Conservation (phyloP, 2,329 filamentous ascomycete genomes). For the Moelleriella libera region DNA sequence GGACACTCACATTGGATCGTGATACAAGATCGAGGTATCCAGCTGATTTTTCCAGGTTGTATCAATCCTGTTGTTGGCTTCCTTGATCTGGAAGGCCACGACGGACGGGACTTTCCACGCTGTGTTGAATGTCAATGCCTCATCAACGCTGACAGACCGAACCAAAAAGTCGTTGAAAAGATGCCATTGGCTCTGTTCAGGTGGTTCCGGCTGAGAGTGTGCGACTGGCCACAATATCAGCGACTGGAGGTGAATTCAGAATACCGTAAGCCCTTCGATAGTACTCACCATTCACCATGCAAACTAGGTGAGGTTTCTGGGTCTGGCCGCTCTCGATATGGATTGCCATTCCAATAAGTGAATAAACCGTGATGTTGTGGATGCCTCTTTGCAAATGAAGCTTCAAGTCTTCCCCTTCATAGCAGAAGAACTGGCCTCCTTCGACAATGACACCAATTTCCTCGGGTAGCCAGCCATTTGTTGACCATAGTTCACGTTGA, state of each 20-base stretch:
- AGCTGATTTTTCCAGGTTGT: constrained; percentile 73
- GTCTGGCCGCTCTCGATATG: constrained; percentile 79
- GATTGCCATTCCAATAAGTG: constrained; percentile 76
- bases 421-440: constrained; percentile 86
- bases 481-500: constrained; percentile 72
- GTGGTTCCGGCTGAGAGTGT: constrained; percentile 46
- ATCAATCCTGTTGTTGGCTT: constrained; percentile 69
- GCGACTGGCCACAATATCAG: constrained; percentile 32
- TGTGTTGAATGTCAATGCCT: constrained; percentile 80
- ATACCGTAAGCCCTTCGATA: neutral
- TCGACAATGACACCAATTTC: constrained; percentile 89
- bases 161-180: constrained; percentile 97
- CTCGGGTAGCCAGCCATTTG: constrained; percentile 79
- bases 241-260: neutral
- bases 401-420: constrained; percentile 80
- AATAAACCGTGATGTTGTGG: constrained; percentile 77
- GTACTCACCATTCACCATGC: constrained; percentile 65
- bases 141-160: constrained; percentile 60
- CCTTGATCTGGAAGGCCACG: constrained; percentile 71
- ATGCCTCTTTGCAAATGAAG: constrained; percentile 65
- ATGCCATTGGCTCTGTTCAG: constrained; percentile 67
- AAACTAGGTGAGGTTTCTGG: constrained; percentile 81
- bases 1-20: constrained; percentile 40
- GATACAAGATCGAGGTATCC: constrained; percentile 73
- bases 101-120: constrained; percentile 89